These are phyloP conservation scores for Paramecium sexaurelia DNA, from an alignment of 73 alveolate species.

Conservation along the genomic window DNA sequence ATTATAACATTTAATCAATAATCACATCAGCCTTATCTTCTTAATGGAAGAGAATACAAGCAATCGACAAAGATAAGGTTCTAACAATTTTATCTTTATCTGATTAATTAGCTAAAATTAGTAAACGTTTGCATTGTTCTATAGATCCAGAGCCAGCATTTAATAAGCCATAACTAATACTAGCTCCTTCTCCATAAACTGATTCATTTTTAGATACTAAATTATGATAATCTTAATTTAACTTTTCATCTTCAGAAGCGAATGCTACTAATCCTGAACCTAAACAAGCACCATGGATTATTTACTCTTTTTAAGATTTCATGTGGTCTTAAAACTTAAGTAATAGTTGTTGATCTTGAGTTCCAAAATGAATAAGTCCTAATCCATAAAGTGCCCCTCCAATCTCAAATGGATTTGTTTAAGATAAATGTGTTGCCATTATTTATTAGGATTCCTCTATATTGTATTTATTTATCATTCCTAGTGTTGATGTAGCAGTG, in stretches of 20 bases:
- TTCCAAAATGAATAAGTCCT: constrained; percentile 61
- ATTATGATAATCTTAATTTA: constrained; percentile 82
- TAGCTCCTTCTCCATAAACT: constrained; percentile 96
- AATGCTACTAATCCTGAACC: constrained; percentile 92
- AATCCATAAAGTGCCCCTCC: constrained; percentile 66
- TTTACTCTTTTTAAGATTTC: constrained; percentile 76
- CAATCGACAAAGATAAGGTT: constrained; percentile 89
- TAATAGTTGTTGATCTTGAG: constrained; percentile 27
- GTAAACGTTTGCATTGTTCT: constrained; percentile 79
- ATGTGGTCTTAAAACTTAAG: not conserved
- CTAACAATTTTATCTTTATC: constrained; percentile 81
- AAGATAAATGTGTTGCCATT: constrained; percentile 79
- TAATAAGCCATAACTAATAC: constrained; percentile 88
- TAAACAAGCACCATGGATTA: constrained; percentile 94
- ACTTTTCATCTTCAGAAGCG: constrained; percentile 84
- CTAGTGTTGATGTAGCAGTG: constrained; percentile 72
- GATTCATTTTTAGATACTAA: constrained; percentile 88
- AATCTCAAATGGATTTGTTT: constrained; percentile 44
- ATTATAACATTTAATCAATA: constrained; percentile 81
- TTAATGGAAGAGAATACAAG: constrained; percentile 85
- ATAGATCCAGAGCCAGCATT: constrained; percentile 89
- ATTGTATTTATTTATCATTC: constrained; percentile 92
- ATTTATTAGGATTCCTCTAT: constrained; percentile 79
- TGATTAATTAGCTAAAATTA: constrained; percentile 73
- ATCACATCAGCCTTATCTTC: constrained; percentile 92